Evolutionary conservation across 345 rosid genomes (phyloP).

Genomic region (Chamaenerion angustifolium): DNA sequence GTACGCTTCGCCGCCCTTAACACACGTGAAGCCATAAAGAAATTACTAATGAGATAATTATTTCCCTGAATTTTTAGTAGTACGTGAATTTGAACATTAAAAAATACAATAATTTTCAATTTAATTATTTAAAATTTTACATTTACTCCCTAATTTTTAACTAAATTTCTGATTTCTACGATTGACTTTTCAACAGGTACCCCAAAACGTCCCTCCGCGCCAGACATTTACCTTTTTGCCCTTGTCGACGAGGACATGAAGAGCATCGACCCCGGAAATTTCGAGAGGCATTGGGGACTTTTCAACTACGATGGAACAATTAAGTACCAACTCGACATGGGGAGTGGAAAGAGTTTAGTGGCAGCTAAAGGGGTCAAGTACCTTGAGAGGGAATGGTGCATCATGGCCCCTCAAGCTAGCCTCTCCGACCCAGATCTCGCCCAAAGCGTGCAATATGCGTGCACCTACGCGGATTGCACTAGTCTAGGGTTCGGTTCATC

Average conservation of each 20-base stretch:
- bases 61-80: too few relatives aligned
- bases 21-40: too few relatives aligned
- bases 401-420: conserved; percentile 37
- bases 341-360: conserved; percentile 25
- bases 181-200: conserved; percentile 16
- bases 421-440: conserved; percentile 18
- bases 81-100: too few relatives aligned
- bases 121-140: too few relatives aligned
- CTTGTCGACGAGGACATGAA: conserved; percentile 75
- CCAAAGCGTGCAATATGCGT: conserved; percentile 28
- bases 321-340: conserved; percentile 36
- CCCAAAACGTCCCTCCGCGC: conserved; percentile 43
- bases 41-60: too few relatives aligned
- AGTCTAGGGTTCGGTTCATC: conserved; percentile 47
- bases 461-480: conserved; percentile 59
- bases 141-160: too few relatives aligned
- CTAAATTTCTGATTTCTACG: too few relatives aligned
- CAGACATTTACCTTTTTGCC: conserved; percentile 63
- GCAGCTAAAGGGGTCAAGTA: conserved; percentile 58
- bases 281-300: conserved; percentile 75
- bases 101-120: too few relatives aligned
- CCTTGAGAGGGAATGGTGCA: conserved; percentile 56
- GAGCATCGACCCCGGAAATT: conserved; percentile 61
- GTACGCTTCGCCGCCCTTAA: too few relatives aligned
- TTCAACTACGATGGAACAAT: conserved; percentile 58